These are phyloP conservation scores for Quercus engelmannii DNA, from an alignment of 306 rosid species.

Conservation along the genomic window DNA sequence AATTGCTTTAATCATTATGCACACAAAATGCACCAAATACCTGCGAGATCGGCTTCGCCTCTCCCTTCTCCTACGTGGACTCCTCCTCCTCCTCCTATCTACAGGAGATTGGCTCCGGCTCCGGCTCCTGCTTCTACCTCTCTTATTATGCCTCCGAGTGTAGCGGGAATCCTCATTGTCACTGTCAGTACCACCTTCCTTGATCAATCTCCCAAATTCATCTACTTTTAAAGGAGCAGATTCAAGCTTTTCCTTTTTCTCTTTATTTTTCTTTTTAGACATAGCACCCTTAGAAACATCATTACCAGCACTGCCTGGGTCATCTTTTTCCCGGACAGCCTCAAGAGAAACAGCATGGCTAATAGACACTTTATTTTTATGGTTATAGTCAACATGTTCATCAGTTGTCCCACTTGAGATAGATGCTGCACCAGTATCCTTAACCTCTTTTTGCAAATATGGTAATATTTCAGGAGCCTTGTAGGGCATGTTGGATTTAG, in stretches of 20 bases:
- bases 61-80: conserved; percentile 71
- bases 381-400: conserved; percentile 30
- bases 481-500: conserved; percentile 25
- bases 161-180: conserved; percentile 59
- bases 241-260: conserved; percentile 36
- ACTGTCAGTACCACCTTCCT: conserved; percentile 70
- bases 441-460: conserved; percentile 26
- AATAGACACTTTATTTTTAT: conserved; percentile 32
- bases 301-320: conserved; percentile 25
- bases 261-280: conserved; percentile 39
- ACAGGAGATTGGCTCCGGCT: conserved; percentile 46
- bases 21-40: conserved; percentile 37
- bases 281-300: conserved; percentile 27
- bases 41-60: conserved; percentile 82
- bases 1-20: conserved; percentile 4
- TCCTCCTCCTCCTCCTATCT: conserved; percentile 61
- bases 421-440: conserved; percentile 17
- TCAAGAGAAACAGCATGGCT: conserved; percentile 25
- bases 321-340: conserved; percentile 37
- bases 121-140: conserved; percentile 64
- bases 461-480: conserved; percentile 34
- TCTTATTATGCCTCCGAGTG: conserved; percentile 40
- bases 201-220: conserved; percentile 77
- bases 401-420: conserved; percentile 25
- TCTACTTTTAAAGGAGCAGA: conserved; percentile 55